A percentile compares a stretch with the other conserved stretches of the same genome.
These are phyloP conservation scores for Zymoseptoria ardabiliae DNA, from an alignment of 2,329 filamentous ascomycete genomes.

Conservation along the genomic window DNA sequence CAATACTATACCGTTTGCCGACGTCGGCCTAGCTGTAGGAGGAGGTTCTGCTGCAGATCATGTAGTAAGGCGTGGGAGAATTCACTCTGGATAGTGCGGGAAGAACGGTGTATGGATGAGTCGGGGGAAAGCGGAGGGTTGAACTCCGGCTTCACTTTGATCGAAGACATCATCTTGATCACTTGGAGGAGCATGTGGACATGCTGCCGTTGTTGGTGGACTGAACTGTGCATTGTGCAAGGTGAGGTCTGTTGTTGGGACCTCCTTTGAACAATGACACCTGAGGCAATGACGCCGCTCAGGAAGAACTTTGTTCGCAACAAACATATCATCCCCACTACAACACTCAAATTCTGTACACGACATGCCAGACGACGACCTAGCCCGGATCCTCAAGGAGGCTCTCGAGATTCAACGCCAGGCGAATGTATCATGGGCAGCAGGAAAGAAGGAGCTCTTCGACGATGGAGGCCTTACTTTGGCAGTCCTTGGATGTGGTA, in stretches of 20 bases:
- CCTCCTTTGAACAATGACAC: too few relatives aligned
- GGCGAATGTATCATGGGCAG: slow-evolving; percentile 18
- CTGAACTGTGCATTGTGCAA: too few relatives aligned
- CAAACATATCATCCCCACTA: background rate
- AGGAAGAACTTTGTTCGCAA: background rate
- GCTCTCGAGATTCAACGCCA: slow-evolving; percentile 22
- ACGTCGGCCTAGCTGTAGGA: background rate
- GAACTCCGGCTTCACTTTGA: background rate
- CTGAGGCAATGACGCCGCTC: too few relatives aligned
- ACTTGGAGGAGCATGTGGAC: too few relatives aligned
- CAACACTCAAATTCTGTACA: background rate
- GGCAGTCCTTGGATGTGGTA: slow-evolving; percentile 78
- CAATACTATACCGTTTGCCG: background rate
- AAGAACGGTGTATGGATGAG: background rate
- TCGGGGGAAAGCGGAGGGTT: background rate
- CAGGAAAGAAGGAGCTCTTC: slow-evolving; percentile 16
- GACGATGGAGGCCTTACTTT: slow-evolving; percentile 52
- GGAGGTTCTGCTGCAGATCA: background rate
- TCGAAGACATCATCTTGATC: too few relatives aligned
- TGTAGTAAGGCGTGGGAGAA: background rate
- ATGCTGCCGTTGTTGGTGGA: too few relatives aligned
- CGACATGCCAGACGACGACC: background rate
- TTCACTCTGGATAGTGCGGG: background rate
- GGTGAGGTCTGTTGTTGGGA: too few relatives aligned
- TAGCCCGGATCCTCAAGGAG: slow-evolving; percentile 21